Base-by-base conservation (phyloP, 1,139 yeast genomes). In the Meyerozyma guilliermondii region DNA sequence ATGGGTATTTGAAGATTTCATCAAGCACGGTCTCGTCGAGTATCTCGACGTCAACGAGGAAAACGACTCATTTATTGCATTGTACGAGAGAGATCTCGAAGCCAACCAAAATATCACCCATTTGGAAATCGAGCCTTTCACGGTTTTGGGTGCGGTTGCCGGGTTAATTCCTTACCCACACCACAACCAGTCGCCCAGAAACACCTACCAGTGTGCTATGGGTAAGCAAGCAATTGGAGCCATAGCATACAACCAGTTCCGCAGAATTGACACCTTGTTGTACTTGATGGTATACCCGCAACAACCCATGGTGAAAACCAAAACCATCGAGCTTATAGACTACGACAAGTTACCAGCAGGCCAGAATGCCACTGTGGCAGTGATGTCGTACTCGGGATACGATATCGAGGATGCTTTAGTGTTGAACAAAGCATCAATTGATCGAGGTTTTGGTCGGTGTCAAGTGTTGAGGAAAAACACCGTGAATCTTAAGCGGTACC, bases 181-280 rank as follows among this genome's bases (percentile, higher is more conserved):
- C 63, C 99, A 92, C 64, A 92, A 92, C 64, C 98, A 92, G 71
- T 89, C 97, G 4, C 98, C 98, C 40, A 84, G 98, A 78, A 92
- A 92, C 63, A 92, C 98, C 0, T 92, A 92, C 70, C 98, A 92
- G 71, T 92, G 97, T 78, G 98, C 98, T 62, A 92, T 92, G 98
- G 98, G 98, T 81, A 92, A 92, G 71, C 99, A 92, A 70, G 98
- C 98, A 18, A 92, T 92, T 65, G 99, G 99, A 52, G 98, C 98
- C 7, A 94, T 94, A 66, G 97, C 95, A 23, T 92, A 92, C 64
- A 92, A 92, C 64, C 98, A 92, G 66, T 87, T 92, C 68, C 80
- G 89, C 60, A 81, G 99, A 65, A 92, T 92, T 53, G 99, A 92
- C 60, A 94, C 99, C 0, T 69, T 92, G 55, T 71, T 94, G 50